Conservation (phyloP, 2,329 filamentous ascomycete species). For the Aspergillus fischeri region DNA sequence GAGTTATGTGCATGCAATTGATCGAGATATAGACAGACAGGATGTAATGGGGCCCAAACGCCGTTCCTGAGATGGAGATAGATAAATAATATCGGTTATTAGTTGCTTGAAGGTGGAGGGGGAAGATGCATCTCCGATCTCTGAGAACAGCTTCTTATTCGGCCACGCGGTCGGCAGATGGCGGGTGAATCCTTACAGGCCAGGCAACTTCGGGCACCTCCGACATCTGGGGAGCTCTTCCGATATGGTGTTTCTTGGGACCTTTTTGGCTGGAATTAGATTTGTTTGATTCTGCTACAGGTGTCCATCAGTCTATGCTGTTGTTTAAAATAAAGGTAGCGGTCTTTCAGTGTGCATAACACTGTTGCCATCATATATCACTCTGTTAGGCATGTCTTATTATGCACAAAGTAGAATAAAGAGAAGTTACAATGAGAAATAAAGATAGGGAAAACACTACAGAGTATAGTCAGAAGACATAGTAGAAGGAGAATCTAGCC, state of each 20-base stretch:
- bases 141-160: not conserved
- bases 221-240: slow-evolving; percentile 5
- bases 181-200: slow-evolving; percentile 8
- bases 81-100: not conserved
- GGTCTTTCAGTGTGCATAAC: too few species aligned
- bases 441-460: not conserved
- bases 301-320: too few species aligned
- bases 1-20: not conserved
- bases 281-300: not conserved
- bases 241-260: not conserved
- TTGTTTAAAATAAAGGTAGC: too few species aligned
- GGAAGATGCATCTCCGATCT: not conserved
- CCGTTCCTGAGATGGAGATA: not conserved
- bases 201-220: slow-evolving; percentile 13
- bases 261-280: not conserved
- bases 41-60: not conserved
- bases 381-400: too few species aligned
- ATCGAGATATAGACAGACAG: not conserved
- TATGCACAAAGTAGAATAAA: not conserved
- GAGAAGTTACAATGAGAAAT: not conserved
- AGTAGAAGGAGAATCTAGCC: not conserved
- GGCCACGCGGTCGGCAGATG: slow-evolving; percentile 12
- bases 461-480: not conserved
- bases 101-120: not conserved
- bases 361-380: too few species aligned